phyloP scores from a whole-genome alignment of 2,329 filamentous ascomycete species.

The Colletotrichum musicola region DNA sequence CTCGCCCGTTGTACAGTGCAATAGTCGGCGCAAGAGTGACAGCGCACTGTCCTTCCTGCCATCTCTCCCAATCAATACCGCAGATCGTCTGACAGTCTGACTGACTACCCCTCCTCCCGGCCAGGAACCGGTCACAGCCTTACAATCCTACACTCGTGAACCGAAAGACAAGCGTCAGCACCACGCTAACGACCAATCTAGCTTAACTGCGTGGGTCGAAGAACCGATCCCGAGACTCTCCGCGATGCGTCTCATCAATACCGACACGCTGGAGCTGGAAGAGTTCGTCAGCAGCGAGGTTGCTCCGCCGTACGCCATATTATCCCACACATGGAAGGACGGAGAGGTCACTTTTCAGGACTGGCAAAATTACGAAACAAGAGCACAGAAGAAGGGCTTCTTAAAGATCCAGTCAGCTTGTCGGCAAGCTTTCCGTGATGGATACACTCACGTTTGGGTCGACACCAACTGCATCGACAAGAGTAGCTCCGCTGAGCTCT shows the following conservation, averaged over 20 bases:
- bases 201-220: too few species aligned
- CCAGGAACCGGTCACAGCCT: neutral
- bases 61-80: too few species aligned
- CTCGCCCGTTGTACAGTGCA: too few species aligned
- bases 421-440: neutral
- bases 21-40: fast-evolving
- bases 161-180: too few species aligned
- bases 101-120: neutral
- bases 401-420: conserved; percentile 1
- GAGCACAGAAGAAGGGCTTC: neutral
- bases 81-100: too few species aligned
- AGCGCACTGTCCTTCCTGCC: neutral
- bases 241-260: conserved; percentile 24
- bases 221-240: neutral
- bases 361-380: neutral
- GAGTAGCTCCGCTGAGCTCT: conserved; percentile 19
- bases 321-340: conserved; percentile 35
- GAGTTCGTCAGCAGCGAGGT: neutral
- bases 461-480: conserved; percentile 31
- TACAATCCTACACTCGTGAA: too few species aligned
- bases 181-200: too few species aligned
- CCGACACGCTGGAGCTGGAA: neutral
- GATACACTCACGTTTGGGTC: neutral
- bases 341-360: conserved; percentile 31
- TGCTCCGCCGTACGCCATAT: conserved; percentile 29